Evolutionary conservation across 768 basidiomycete species (phyloP).

Genomic region (Mrakia frigida): DNA sequence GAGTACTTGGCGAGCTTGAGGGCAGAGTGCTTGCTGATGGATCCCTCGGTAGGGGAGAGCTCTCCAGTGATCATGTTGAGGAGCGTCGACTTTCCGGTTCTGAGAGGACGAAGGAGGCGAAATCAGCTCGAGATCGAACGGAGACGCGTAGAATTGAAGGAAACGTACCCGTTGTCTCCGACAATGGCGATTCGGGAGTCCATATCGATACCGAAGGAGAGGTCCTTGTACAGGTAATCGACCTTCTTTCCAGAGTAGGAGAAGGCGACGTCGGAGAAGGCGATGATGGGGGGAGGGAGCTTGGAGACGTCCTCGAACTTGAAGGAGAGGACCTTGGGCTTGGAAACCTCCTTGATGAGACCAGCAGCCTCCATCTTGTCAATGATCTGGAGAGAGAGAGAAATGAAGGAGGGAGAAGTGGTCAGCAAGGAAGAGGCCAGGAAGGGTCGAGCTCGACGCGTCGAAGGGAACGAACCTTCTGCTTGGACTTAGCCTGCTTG

Average conservation of each 20-base stretch:
- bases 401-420: neutral
- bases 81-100: slow-evolving; percentile 52
- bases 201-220: slow-evolving; percentile 93
- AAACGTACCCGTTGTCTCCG: slow-evolving; percentile 69
- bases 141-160: neutral
- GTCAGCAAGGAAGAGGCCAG: neutral
- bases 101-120: neutral
- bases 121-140: neutral
- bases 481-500: slow-evolving; percentile 97
- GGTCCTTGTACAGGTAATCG: slow-evolving; percentile 78
- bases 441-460: neutral
- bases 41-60: slow-evolving; percentile 75
- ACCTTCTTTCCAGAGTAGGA: slow-evolving; percentile 84
- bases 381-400: slow-evolving; percentile 58
- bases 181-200: slow-evolving; percentile 71
- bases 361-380: slow-evolving; percentile 99
- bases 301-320: slow-evolving; percentile 92
- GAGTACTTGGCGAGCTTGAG: slow-evolving; percentile 98
- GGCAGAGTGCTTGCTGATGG: slow-evolving; percentile 76
- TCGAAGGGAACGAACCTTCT: slow-evolving; percentile 53
- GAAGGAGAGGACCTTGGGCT: slow-evolving; percentile 69
- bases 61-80: slow-evolving; percentile 80
- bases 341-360: slow-evolving; percentile 84
- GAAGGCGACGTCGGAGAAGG: slow-evolving; percentile 91
- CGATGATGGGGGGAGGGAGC: slow-evolving; percentile 94